Percentiles rank a stretch among this genome's conserved stretches.
Evolutionary conservation across 257 asterid genomes (phyloP).

Genomic region (Solanum pinnatisectum): DNA sequence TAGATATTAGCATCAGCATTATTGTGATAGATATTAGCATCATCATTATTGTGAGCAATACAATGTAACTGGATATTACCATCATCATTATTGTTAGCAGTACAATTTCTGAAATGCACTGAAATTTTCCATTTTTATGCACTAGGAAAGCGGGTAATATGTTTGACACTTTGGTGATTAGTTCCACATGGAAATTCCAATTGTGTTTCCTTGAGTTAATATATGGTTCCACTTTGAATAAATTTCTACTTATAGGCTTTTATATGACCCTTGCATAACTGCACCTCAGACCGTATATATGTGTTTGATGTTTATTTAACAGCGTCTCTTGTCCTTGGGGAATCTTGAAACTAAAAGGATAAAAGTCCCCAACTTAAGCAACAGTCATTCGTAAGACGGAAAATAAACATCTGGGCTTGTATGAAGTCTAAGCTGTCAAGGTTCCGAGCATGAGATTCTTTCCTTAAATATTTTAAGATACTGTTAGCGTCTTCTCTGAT

Average conservation of each 20-base stretch:
- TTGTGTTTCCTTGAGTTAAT: neutral
- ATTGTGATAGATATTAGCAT: neutral
- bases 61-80: neutral
- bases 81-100: neutral
- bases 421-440: neutral
- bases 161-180: neutral
- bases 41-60: neutral
- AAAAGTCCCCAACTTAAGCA: neutral
- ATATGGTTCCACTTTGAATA: neutral
- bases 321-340: neutral
- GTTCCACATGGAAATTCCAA: neutral
- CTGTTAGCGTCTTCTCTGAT: neutral
- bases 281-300: neutral
- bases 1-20: neutral
- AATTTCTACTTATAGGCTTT: neutral
- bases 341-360: neutral
- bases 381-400: neutral
- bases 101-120: neutral
- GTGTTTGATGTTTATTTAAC: neutral
- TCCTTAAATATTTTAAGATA: neutral
- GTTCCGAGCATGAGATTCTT: neutral
- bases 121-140: neutral
- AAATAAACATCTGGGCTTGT: neutral
- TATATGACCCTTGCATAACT: neutral
- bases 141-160: neutral